Evolutionary conservation across 768 basidiomycete genomes (phyloP).

Genomic region (Baorangia bicolor): DNA sequence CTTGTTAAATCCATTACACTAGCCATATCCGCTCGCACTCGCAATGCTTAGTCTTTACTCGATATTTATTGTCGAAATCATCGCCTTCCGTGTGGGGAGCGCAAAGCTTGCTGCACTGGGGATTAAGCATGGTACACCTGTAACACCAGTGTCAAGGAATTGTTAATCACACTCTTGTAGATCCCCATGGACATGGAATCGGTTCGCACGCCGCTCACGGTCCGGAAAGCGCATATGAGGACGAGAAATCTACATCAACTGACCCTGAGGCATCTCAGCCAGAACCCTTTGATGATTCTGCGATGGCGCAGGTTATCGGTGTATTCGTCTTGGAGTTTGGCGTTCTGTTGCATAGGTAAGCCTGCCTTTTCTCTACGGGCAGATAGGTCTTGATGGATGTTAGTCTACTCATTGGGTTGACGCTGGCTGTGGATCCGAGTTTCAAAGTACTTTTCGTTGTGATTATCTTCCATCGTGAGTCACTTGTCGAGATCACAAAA

Average conservation of each 20-base stretch:
- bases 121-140: constrained; percentile 51
- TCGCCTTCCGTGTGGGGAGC: constrained; percentile 86
- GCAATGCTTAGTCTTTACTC: constrained; percentile 78
- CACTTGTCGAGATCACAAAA: background rate
- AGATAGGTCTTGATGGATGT: background rate
- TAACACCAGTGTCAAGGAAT: background rate
- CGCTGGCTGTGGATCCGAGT: constrained; percentile 80
- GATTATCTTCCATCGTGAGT: constrained; percentile 87
- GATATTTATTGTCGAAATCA: constrained; percentile 82
- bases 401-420: constrained; percentile 84
- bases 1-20: background rate
- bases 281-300: constrained; percentile 38
- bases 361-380: background rate
- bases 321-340: constrained; percentile 94
- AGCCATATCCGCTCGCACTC: constrained; percentile 84
- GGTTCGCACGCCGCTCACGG: constrained; percentile 69
- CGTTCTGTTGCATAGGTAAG: constrained; percentile 77
- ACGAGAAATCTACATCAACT: constrained; percentile 10
- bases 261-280: constrained; percentile 30
- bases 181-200: constrained; percentile 63
- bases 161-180: constrained; percentile 32
- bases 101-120: constrained; percentile 68
- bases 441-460: constrained; percentile 91
- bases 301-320: constrained; percentile 74
- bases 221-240: constrained; percentile 44